Evolutionary conservation across 176 grass and related monocot species (phyloP).

Genomic region (Carex scoparia): DNA sequence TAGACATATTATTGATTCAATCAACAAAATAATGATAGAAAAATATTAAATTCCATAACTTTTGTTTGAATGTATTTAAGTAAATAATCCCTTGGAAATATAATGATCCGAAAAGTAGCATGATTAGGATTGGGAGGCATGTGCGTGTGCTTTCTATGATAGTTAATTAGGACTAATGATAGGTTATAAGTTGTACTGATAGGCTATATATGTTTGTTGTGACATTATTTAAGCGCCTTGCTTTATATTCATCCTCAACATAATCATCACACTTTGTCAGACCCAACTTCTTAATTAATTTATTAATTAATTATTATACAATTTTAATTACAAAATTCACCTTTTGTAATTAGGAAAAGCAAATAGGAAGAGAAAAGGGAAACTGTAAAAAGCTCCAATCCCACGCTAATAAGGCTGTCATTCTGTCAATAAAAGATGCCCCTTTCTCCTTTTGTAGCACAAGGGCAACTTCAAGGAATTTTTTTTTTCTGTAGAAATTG

Average conservation of each 20-base stretch:
- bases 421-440: background rate
- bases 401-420: conserved; percentile 3
- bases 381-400: background rate
- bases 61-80: background rate
- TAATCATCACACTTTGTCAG: background rate
- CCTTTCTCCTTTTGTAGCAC: background rate
- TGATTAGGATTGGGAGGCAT: conserved; percentile 12
- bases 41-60: too few species aligned
- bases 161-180: background rate
- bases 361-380: background rate
- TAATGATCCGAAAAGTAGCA: background rate
- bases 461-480: background rate
- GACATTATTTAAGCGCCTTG: background rate
- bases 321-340: background rate
- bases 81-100: background rate
- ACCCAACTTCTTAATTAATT: background rate
- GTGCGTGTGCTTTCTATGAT: conserved; percentile 17
- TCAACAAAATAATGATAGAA: too few species aligned
- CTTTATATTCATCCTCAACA: background rate
- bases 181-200: background rate
- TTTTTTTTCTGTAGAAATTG: too few species aligned
- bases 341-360: background rate
- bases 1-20: too few species aligned
- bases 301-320: background rate
- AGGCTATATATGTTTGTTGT: conserved; percentile 1